Evolutionary conservation across 352 stramenopile species (phyloP).

Genomic region (Globisporangium carolinianum): DNA sequence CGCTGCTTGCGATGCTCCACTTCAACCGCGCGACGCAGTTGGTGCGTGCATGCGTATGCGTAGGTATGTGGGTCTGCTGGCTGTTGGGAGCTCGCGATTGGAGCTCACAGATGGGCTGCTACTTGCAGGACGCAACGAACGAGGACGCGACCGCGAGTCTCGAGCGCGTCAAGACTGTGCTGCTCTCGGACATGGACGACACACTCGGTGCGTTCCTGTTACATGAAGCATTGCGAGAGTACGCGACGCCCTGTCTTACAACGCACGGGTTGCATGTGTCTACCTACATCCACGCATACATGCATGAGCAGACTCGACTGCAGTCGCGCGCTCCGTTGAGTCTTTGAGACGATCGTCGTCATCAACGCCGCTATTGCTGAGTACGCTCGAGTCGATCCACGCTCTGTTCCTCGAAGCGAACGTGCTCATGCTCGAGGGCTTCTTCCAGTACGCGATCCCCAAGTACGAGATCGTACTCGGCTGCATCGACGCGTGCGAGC

Average conservation of each 20-base stretch:
- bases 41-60: conserved; percentile 15
- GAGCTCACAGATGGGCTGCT: neutral
- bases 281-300: no score
- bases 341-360: conserved; percentile 6
- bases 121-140: conserved; percentile 21
- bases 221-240: neutral
- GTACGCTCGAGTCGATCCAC: conserved; percentile 25
- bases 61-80: neutral
- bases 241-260: no score
- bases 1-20: conserved; percentile 61
- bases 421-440: conserved; percentile 58
- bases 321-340: neutral
- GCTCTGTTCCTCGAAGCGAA: conserved; percentile 39
- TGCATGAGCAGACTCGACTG: neutral
- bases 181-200: conserved; percentile 18
- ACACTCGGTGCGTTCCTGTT: neutral
- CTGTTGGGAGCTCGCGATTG: neutral
- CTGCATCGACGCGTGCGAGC: conserved; percentile 16
- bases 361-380: conserved; percentile 1
- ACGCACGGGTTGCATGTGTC: no score
- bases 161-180: conserved; percentile 23
- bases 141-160: conserved; percentile 21
- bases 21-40: conserved; percentile 42
- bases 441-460: conserved; percentile 51
- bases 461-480: conserved; percentile 43